Evolutionary conservation across 176 grass and related monocot species (phyloP), one percentile per base, ranked within the genome.

Genomic region (Oropetium thomaeum): DNA sequence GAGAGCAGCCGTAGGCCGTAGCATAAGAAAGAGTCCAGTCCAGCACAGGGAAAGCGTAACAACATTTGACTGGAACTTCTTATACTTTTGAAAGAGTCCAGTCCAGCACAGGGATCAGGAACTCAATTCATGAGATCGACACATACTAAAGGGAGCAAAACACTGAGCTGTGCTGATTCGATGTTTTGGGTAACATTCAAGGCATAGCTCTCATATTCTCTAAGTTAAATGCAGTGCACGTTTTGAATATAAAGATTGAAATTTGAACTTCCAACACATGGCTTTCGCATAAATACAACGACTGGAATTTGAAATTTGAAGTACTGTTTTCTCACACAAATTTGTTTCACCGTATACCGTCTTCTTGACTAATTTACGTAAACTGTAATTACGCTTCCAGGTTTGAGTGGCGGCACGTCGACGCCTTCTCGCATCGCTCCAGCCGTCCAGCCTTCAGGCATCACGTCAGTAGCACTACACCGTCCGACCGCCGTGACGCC

Each of bases 401-500:
- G 5, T 7, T 22, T 8, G 41, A 16, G 30, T 69, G 71, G 47
- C 1, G n/a, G n/a, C n/a, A n/a, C n/a, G n/a, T n/a, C n/a, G 26
- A 59, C 8, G 0, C 5, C 1, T 59, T 59, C 25, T 59, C 57
- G 5, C 7, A 7, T 61, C 15, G 27, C 23, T 57, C 53, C 48
- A 52, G 47, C 47, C 15, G 44, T 47, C 17, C 48, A 52, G 51
- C 47, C 23, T 23, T 28, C 10, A n/a, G n/a, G n/a, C 55, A 58
- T 25, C 25, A 14, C 13, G 42, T 10, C 13, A 16, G 28, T 10
- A 62, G 16, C 59, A 33, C 58, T 15, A 32, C 26, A 31, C 13
- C 58, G 72, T 57, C 40, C 38, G 55, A 38, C 30, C 55, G 72
- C 55, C 38, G 72, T 45, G 58, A 63, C 73, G 73, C 58, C 73